Evolutionary conservation across 257 asterid genomes (phyloP), one percentile per base, ranked within the genome.

Genomic region (Paulownia fortunei): DNA sequence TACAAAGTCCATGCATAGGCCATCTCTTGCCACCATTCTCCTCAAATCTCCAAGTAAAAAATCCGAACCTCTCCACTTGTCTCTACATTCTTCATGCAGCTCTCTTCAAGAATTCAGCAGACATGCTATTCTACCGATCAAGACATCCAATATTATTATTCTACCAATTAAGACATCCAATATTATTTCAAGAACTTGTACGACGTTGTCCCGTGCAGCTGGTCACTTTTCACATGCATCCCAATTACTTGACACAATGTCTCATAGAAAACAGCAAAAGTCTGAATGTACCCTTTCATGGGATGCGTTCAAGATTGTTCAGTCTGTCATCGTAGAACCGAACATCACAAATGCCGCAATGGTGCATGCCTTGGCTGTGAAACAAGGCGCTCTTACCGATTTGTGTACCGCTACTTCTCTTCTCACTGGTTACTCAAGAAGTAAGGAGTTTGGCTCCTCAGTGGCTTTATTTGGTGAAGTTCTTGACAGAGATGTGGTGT

Each of bases 401-500:
- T 62, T 88, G 13, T 72, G 69, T 6, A 74, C 80, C 32, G 74
- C 83, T 2, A 87, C 97, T 55, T 84, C 90, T 39, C 82, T 91
- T 41, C 86, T 91, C 62, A 85, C 89, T 32, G 78, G 81, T 69
- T 89, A 91, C 65, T 89, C 94, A 8, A 81, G 90, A 80, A 60
- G 83, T 39, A 82, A 80, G 64, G 86, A 82, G 36, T 78, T 89
- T 16, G 73, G 46, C 37, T 84, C 87, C 3, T 81, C 92, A 0
- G 32, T 77, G 79, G 83, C 83, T 39, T 62, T 90, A 39, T 92
- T 88, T 44, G 65, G 58, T 68, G 94, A 86, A 82, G 77, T 84
- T 75, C 26, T 60, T 47, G 84, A 56, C 27, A 92, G 84, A 72
- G 92, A 87, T 84, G 86, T 89, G 58, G 89, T 86, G 52, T 58